Percentiles rank a stretch among this genome's conserved stretches.
Evolutionary conservation across 805 yeast genomes (phyloP).

Genomic region (Scheffersomyces lignosus): DNA sequence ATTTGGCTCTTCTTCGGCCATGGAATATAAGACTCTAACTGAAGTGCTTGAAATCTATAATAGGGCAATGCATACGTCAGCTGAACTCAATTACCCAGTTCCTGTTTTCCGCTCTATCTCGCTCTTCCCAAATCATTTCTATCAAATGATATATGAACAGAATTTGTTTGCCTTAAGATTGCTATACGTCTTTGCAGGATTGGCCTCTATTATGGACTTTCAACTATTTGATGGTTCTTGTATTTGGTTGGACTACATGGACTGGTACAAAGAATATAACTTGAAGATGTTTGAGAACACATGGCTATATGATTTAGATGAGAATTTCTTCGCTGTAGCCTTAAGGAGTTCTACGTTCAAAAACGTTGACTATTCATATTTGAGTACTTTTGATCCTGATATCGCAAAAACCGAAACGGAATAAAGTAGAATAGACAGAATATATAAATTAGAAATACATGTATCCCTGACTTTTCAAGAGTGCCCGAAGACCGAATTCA

Average conservation of each 20-base stretch:
- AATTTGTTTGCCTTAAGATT: conserved; percentile 26
- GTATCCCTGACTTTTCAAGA: no score
- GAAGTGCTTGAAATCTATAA: no score
- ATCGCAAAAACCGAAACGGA: no score
- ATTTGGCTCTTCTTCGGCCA: no score
- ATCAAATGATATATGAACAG: conserved; percentile 16
- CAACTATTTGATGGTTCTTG: conserved; percentile 18
- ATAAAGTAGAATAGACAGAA: no score
- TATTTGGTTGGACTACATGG: conserved; percentile 30
- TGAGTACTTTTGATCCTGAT: conserved; percentile 6
- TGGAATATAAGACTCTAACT: no score
- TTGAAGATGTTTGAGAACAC: conserved; percentile 5
- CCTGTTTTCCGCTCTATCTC: conserved; percentile 32
- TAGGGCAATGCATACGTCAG: conserved; percentile 12
- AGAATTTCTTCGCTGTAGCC: no score
- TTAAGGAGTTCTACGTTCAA: conserved; percentile 3
- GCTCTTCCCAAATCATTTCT: conserved; percentile 13
- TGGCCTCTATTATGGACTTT: conserved; percentile 22
- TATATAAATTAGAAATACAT: no score
- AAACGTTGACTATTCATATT: not conserved
- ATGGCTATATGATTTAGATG: conserved; percentile 14
- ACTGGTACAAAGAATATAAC: conserved; percentile 17
- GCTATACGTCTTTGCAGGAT: conserved; percentile 19
- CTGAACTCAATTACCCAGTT: conserved; percentile 23
- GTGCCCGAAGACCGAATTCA: no score